Base-by-base conservation (phyloP, 2,329 filamentous ascomycete species). In the Aureobasidium sp. region DNA sequence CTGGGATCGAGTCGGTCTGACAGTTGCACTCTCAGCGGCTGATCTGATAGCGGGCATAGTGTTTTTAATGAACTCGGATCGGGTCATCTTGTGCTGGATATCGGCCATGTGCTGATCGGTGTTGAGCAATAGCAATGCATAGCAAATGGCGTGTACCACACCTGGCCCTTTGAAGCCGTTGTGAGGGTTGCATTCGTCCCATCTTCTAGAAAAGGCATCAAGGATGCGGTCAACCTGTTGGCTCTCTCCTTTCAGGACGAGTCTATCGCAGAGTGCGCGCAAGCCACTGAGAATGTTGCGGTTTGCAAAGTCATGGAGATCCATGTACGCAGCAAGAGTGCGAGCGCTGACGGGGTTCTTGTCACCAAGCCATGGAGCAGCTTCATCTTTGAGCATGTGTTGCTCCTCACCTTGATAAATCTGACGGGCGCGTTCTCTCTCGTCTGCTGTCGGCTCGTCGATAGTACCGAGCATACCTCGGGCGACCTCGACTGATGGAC, bases 151-250 rank as follows among this genome's bases (percentile, higher is more conserved):
- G 73, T 99, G 93, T 20, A 99, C 92, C 52, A 97, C 89, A 77
- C 97, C 90, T 67, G 81, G 85, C 61, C 88, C 85, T 75, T 94
- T 97, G 81, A 97, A 99, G 15, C 93, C 92, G 74, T 99, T 91
- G 47, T 87, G 88, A 0, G 89, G 85, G 72, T 99, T 99, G 79
- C 92, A 97, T 67, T 89, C 84, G 73, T 91, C 96, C 94, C 94
- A 99, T 64, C 93, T 82, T 66, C 85, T 86, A 3, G 94, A 90
- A 69, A 97, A 93, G 22, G 89, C 88, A 69, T 95, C 90, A 65
- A 99, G 78, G 63, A 99, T 93, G 37, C 94, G 88, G 73, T 99
- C 94, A 22, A 99, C 90, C 74, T 99, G 93, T 75, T 99, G 94
- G 2, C 92, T 96, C 76, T 99, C 94, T 44, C 90, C 94, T 67